Percentiles rank a stretch among this genome's conserved stretches.
Evolutionary conservation across 768 basidiomycete genomes (phyloP).

Genomic region (Galerina sulciceps): DNA sequence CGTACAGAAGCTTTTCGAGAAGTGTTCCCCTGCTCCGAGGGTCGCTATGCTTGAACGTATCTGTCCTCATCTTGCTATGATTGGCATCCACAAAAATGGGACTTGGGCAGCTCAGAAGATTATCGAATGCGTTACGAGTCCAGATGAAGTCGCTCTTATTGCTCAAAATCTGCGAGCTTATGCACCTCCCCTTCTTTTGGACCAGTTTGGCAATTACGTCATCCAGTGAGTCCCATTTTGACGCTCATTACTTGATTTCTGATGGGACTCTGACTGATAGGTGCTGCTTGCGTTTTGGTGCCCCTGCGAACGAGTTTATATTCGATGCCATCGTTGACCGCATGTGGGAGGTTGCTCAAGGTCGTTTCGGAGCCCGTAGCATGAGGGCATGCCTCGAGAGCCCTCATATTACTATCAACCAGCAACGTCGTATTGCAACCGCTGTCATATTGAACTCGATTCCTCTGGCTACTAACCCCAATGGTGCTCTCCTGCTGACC

Average conservation of each 20-base stretch:
- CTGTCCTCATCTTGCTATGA: constrained; percentile 92
- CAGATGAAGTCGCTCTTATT: constrained; percentile 86
- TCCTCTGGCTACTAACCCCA: constrained; percentile 95
- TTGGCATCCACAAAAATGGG: constrained; percentile 99
- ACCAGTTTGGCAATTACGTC: constrained; percentile 94
- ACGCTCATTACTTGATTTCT: not conserved
- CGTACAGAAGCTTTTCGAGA: constrained; percentile 96
- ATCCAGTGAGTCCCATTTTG: constrained; percentile 66
- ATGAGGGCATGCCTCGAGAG: constrained; percentile 97
- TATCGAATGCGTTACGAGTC: constrained; percentile 89
- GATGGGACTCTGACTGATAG: constrained; percentile 37
- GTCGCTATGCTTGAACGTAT: constrained; percentile 94
- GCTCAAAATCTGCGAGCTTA: constrained; percentile 89
- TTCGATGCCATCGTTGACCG: constrained; percentile 98
- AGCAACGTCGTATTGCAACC: constrained; percentile 94
- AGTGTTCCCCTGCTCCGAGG: constrained; percentile 75
- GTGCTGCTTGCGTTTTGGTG: constrained; percentile 88
- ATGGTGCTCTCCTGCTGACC: constrained; percentile 92
- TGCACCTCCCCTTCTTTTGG: constrained; percentile 89
- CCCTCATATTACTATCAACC: constrained; percentile 82
- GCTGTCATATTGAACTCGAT: constrained; percentile 97
- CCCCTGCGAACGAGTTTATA: constrained; percentile 92
- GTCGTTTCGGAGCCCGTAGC: constrained; percentile 95
- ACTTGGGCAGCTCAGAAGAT: constrained; percentile 99
- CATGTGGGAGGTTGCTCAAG: constrained; percentile 98